A percentile compares a stretch with the other conserved stretches of the same genome.
These are phyloP conservation scores for Cutaneotrichosporon sp. DNA, from an alignment of 1,284 basidiomycete genomes.

Conservation along the genomic window DNA sequence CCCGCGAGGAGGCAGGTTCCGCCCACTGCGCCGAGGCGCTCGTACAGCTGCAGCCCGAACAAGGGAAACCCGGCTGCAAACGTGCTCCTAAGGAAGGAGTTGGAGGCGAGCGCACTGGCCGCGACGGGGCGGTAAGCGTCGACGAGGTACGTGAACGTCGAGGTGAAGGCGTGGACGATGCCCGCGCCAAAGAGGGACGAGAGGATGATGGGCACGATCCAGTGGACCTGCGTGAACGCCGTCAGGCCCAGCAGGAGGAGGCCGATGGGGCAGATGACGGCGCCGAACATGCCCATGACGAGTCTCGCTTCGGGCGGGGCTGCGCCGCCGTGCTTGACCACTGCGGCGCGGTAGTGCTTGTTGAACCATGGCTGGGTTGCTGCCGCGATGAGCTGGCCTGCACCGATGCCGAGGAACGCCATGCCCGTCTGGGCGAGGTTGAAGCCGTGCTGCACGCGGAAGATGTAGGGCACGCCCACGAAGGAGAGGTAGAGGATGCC, in stretches of 20 bases:
- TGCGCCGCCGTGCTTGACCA: constrained; percentile 48
- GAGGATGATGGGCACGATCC: constrained; percentile 51
- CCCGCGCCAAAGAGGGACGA: constrained; percentile 43
- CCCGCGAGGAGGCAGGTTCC: constrained; percentile 71
- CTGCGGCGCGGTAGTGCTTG: constrained; percentile 43
- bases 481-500: constrained; percentile 72
- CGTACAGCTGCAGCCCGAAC: constrained; percentile 46
- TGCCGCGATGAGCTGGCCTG: constrained; percentile 60
- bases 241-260: constrained; percentile 71
- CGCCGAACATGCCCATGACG: constrained; percentile 64
- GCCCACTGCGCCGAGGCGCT: constrained; percentile 61
- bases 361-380: constrained; percentile 63
- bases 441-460: constrained; percentile 59
- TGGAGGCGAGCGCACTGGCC: constrained; percentile 69
- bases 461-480: constrained; percentile 61
- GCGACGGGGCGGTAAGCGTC: constrained; percentile 68
- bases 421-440: constrained; percentile 60
- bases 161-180: constrained; percentile 59
- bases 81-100: constrained; percentile 60
- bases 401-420: constrained; percentile 65
- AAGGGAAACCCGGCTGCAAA: constrained; percentile 71
- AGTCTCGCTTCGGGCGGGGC: constrained; percentile 67
- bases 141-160: constrained; percentile 59
- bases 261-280: constrained; percentile 61
- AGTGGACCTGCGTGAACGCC: constrained; percentile 61